phyloP scores from a whole-genome alignment of 2,329 filamentous ascomycete genomes.

The Fusarium caatingaense region DNA sequence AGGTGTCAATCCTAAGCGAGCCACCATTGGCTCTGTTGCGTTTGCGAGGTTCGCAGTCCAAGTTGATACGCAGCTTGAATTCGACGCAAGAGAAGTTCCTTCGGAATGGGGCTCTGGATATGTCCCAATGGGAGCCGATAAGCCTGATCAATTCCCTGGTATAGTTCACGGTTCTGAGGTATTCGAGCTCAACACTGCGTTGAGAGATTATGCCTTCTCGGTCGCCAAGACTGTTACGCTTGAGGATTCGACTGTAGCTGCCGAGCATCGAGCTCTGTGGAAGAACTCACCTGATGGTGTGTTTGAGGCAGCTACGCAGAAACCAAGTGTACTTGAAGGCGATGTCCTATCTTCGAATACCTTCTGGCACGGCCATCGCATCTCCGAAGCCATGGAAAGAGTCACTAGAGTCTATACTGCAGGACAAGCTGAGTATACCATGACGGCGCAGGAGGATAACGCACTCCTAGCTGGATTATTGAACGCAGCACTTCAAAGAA shows the following conservation, averaged over 20 bases:
- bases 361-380: constrained; percentile 35
- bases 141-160: constrained; percentile 22
- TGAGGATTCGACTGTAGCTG: constrained; percentile 11
- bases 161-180: constrained; percentile 38
- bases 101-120: constrained; percentile 33
- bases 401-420: constrained; percentile 32
- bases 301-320: constrained; percentile 10
- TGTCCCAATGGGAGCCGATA: constrained; percentile 31
- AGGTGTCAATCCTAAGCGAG: constrained; percentile 36
- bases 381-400: constrained; percentile 38
- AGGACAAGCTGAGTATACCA: constrained; percentile 27
- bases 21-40: constrained; percentile 36
- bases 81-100: constrained; percentile 35
- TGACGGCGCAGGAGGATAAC: constrained; percentile 42
- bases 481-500: constrained; percentile 26
- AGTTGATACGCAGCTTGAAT: constrained; percentile 33
- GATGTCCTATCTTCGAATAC: constrained; percentile 39
- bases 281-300: not conserved
- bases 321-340: constrained; percentile 29
- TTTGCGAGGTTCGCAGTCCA: constrained; percentile 39
- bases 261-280: constrained; percentile 21
- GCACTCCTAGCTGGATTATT: constrained; percentile 28
- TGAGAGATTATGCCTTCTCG: constrained; percentile 30
- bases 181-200: constrained; percentile 26
- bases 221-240: constrained; percentile 5